Evolutionary conservation across 129 eudicot species (phyloP), one percentile per base, ranked within the genome.

Genomic region (Artemisia annua): DNA sequence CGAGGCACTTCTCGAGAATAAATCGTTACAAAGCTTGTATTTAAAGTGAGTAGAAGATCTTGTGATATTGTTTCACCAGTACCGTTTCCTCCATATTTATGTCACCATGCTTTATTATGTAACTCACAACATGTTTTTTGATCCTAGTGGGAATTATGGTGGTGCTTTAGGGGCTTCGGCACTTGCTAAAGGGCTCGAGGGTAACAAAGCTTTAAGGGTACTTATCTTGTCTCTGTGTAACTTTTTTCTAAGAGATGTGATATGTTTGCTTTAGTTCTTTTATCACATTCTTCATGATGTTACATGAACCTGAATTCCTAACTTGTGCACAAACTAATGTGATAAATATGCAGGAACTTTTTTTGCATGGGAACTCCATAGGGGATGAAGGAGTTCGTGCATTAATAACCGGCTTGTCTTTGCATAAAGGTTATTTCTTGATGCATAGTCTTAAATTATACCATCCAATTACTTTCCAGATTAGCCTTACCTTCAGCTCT

Each of bases 321-420:
- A 71, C 15, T 71, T 65, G 20, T 16, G 59, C 72, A 20, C 60
- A 48, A 46, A 51, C 55, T 63, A 26, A 52, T 55, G 50, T 73
- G 44, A 67, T 22, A 32, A 44, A 63, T 46, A 78, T 82, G 39
- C 85, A 94, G 99, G 93, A 90, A 69, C 96, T 94, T 28, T 87
- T 76, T 79, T 62, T 94, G 87, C 90, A 84, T 68, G 99, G 99
- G 39, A 94, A 94, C 81, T 79, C 91, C 56, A 77, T 94, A 30
- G 99, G 99, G 20, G 95, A 94, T 83, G 99, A 94, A 88, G 99
- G 99, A 65, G 87, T 85, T 19, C 88, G 89, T 56, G 88, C 96
- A 70, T 81, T 94, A 53, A 83, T 94, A 77, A n/a, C 91, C 51
- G 96, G 99, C 65, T 83, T 94, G 48, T 72, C 81, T 54, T 68